These are phyloP conservation scores for Arabidopsis arenosa DNA, from an alignment of 345 rosid species.

Conservation along the genomic window DNA sequence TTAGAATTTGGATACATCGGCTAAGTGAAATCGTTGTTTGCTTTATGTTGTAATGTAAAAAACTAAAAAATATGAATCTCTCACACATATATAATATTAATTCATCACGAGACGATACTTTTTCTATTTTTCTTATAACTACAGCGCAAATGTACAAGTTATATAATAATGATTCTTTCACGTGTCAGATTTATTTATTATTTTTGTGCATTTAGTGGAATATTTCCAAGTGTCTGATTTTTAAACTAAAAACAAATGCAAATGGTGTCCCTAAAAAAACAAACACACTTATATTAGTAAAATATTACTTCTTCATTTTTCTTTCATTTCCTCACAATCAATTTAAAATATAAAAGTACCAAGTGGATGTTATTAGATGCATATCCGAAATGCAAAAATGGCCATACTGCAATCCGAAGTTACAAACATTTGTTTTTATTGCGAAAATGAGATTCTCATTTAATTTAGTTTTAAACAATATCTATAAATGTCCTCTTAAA, in stretches of 20 bases:
- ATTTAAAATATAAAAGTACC: background rate
- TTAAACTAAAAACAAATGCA: conserved; percentile 17
- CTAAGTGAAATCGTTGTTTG: background rate
- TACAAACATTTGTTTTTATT: background rate
- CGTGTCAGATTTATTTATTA: background rate
- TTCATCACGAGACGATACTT: background rate
- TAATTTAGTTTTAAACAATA: background rate
- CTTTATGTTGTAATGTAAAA: background rate
- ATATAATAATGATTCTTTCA: background rate
- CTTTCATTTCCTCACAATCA: background rate
- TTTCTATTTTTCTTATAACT: background rate
- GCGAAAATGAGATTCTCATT: background rate
- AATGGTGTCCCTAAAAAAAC: background rate
- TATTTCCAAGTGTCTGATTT: conserved; percentile 9
- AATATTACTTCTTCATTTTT: too few species aligned
- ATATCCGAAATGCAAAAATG: conserved; percentile 1
- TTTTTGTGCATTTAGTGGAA: background rate
- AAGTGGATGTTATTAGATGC: background rate
- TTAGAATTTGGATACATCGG: background rate
- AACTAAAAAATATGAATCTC: too few species aligned
- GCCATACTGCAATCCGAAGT: background rate
- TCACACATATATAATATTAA: too few species aligned
- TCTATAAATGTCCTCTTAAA: background rate
- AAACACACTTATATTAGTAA: too few species aligned
- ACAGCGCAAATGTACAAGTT: background rate